Percentiles rank a stretch among this genome's conserved stretches.
phyloP scores from a whole-genome alignment of 2,329 filamentous ascomycete species.

The Xylaria sp. region DNA sequence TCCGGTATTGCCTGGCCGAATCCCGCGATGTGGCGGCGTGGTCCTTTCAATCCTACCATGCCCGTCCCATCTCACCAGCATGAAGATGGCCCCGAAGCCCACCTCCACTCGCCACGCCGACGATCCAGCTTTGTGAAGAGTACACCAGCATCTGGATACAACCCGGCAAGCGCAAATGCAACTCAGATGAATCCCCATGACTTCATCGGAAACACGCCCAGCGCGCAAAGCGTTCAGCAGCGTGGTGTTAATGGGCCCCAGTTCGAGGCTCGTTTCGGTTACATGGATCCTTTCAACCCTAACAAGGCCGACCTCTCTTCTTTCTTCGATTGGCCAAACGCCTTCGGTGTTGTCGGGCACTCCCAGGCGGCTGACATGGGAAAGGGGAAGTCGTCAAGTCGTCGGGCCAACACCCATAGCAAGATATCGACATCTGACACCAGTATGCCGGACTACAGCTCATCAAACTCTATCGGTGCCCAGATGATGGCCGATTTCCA shows the following conservation, averaged over 20 bases:
- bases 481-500: conserved; percentile 34
- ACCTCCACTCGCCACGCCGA: conserved; percentile 66
- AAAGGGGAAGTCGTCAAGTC: conserved; percentile 28
- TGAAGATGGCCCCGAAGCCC: conserved; percentile 58
- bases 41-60: conserved; percentile 49
- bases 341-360: conserved; percentile 31
- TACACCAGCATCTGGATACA: conserved; percentile 25
- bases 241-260: conserved; percentile 28
- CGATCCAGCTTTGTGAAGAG: conserved; percentile 34
- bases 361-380: conserved; percentile 25
- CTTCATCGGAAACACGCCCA: conserved; percentile 39
- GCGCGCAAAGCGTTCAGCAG: conserved; percentile 38
- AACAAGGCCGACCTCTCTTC: conserved; percentile 36
- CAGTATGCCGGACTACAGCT: conserved; percentile 51
- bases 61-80: conserved; percentile 48
- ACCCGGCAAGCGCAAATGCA: conserved; percentile 27
- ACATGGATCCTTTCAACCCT: conserved; percentile 36
- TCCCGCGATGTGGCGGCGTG: conserved; percentile 67
- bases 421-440: conserved; percentile 46
- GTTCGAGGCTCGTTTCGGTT: conserved; percentile 28
- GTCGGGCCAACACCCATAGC: conserved; percentile 33
- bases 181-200: conserved; percentile 28
- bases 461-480: conserved; percentile 26
- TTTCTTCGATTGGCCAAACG: conserved; percentile 40
- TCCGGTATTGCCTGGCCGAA: conserved; percentile 83